Percentiles rank a stretch among this genome's conserved stretches.
phyloP scores from a whole-genome alignment of 441 rosid species.

The Eruca vesicaria region DNA sequence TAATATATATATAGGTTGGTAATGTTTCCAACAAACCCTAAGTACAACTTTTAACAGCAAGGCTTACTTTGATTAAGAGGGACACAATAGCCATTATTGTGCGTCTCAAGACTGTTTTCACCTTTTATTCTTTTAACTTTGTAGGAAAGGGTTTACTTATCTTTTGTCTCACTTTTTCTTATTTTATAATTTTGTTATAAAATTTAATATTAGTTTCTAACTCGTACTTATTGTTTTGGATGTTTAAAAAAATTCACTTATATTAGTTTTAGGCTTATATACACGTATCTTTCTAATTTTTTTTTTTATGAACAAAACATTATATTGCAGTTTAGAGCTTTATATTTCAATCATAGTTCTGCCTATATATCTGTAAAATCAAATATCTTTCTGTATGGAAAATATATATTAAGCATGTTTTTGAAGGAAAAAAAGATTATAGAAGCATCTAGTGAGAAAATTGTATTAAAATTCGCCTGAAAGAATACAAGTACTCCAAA shows the following conservation, averaged over 20 bases:
- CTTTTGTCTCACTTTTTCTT: constrained; percentile 11
- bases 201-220: background rate
- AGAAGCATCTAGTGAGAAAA: background rate
- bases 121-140: constrained; percentile 18
- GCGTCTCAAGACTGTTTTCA: constrained; percentile 34
- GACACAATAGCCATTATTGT: constrained; percentile 28
- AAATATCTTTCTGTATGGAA: no score
- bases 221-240: no score
- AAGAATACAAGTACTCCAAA: background rate
- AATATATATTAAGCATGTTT: background rate
- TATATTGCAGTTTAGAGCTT: no score
- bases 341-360: no score
- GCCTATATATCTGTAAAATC: no score
- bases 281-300: no score
- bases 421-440: background rate
- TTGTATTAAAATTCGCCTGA: background rate
- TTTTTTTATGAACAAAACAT: no score
- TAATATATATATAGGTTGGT: constrained; percentile 12
- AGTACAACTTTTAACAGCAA: constrained; percentile 34
- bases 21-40: constrained; percentile 36
- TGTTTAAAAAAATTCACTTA: no score
- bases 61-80: constrained; percentile 27
- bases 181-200: background rate
- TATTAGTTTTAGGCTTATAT: no score
- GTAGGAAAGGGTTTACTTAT: constrained; percentile 26